phyloP scores from a whole-genome alignment of 2,329 filamentous ascomycete genomes.

The Aspergillus oerlinghausenensis region DNA sequence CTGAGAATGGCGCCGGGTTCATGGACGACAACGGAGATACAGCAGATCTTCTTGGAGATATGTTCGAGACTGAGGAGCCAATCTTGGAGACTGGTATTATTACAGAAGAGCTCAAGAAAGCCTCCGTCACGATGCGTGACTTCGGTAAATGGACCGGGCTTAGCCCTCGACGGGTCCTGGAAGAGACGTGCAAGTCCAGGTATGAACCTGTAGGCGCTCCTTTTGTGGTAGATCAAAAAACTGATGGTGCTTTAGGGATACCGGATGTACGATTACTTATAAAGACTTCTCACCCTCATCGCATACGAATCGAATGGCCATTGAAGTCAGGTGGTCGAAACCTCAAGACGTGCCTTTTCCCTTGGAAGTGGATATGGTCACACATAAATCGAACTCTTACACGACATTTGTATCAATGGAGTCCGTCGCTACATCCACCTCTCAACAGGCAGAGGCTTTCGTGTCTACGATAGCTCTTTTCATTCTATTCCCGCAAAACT shows the following conservation, averaged over 20 bases:
- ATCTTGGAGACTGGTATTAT: conserved; percentile 42
- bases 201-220: conserved; percentile 27
- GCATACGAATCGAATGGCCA: conserved; percentile 70
- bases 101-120: conserved; percentile 19
- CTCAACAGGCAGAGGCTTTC: conserved; percentile 80
- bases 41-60: conserved; percentile 50
- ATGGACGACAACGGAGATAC: conserved; percentile 33
- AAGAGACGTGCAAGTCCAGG: conserved; percentile 84
- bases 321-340: conserved; percentile 76
- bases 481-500: conserved; percentile 68
- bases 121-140: conserved; percentile 60
- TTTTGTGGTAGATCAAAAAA: not conserved
- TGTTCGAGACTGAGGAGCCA: conserved; percentile 48
- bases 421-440: conserved; percentile 66
- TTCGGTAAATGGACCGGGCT: conserved; percentile 81
- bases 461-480: conserved; percentile 79
- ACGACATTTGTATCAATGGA: conserved; percentile 67
- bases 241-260: conserved; percentile 52
- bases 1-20: conserved; percentile 12
- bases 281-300: conserved; percentile 66
- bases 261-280: conserved; percentile 62
- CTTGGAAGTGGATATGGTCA: conserved; percentile 39
- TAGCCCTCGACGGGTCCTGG: conserved; percentile 68
- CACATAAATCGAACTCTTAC: conserved; percentile 41
- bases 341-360: conserved; percentile 53